phyloP scores from a whole-genome alignment of 306 rosid genomes.

The Sindora glabra region DNA sequence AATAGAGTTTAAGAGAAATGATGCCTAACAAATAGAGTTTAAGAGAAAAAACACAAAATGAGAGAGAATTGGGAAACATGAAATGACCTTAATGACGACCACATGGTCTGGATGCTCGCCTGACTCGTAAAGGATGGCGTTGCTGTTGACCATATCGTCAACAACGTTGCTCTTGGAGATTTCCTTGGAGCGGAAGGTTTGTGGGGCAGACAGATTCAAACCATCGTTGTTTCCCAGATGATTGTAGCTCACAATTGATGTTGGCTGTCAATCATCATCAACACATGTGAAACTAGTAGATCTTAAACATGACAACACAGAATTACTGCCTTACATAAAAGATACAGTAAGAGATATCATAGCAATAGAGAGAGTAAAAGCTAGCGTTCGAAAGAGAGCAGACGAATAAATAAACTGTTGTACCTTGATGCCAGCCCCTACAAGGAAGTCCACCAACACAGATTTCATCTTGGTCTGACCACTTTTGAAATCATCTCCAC shows the following conservation, averaged over 20 bases:
- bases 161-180: constrained; percentile 97
- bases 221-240: constrained; percentile 99
- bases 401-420: background rate
- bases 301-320: background rate
- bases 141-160: constrained; percentile 97
- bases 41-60: background rate
- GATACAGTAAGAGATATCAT: background rate
- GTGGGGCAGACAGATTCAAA: constrained; percentile 97
- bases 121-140: constrained; percentile 77
- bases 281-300: background rate
- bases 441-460: constrained; percentile 95
- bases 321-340: background rate
- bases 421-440: constrained; percentile 99
- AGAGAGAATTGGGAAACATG: background rate
- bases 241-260: constrained; percentile 96
- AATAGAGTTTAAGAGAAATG: too few relatives aligned
- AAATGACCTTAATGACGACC: constrained; percentile 80
- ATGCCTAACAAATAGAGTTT: background rate
- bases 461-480: constrained; percentile 99
- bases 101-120: constrained; percentile 99
- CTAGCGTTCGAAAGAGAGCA: background rate
- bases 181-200: constrained; percentile 95
- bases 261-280: constrained; percentile 56
- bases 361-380: background rate
- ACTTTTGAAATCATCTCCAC: constrained; percentile 98